Percentiles rank a stretch among this genome's conserved stretches.
Conservation (phyloP, 345 rosid species). For the Clarkia xantiana region DNA sequence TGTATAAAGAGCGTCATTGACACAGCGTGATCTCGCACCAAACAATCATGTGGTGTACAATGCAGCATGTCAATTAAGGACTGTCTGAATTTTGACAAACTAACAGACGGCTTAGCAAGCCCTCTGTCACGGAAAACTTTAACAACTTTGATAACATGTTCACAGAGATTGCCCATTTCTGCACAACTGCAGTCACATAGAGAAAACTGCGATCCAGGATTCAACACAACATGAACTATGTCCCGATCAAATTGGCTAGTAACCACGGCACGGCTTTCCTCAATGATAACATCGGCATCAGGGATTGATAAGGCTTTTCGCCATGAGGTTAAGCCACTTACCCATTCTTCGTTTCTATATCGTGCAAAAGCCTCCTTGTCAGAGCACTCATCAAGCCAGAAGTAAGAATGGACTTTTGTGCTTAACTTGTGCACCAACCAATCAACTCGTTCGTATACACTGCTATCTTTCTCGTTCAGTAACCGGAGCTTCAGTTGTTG, state of each 20-base stretch:
- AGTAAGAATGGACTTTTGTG: constrained; percentile 80
- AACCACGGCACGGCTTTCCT: constrained; percentile 13
- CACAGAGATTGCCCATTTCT: constrained; percentile 32
- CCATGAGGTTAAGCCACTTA: constrained; percentile 76
- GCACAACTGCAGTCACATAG: constrained; percentile 76
- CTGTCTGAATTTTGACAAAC: constrained; percentile 7
- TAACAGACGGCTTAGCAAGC: constrained; percentile 17
- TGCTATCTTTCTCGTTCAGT: constrained; percentile 50
- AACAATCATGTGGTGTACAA: no score
- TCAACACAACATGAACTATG: constrained; percentile 6
- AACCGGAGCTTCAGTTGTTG: constrained; percentile 67
- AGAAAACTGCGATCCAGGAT: constrained; percentile 69
- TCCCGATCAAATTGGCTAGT: no score
- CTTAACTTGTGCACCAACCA: constrained; percentile 93
- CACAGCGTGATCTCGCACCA: constrained; percentile 16
- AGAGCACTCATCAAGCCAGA: constrained; percentile 90
- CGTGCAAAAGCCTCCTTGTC: constrained; percentile 66
- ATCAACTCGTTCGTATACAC: constrained; percentile 65
- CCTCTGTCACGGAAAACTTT: no score
- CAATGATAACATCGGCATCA: constrained; percentile 44
- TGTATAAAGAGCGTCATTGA: constrained; percentile 37
- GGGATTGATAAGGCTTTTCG: constrained; percentile 59
- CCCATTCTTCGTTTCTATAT: constrained; percentile 87
- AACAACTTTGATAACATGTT: no score
- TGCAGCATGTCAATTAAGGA: no score